phyloP scores from a whole-genome alignment of 2,329 filamentous ascomycete species.

The Clonostachys solani region DNA sequence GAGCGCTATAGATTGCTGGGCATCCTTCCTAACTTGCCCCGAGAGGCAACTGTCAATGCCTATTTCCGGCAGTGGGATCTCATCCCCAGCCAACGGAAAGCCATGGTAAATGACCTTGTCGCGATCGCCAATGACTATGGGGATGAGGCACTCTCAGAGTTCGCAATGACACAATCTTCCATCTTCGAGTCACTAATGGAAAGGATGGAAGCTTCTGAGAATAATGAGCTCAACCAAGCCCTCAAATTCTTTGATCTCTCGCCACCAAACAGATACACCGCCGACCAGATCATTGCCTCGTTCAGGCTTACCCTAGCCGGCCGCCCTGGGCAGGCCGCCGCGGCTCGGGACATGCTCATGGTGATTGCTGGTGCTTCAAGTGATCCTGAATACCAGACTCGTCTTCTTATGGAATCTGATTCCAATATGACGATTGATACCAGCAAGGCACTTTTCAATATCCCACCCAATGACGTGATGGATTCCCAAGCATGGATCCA shows the following conservation, averaged over 20 bases:
- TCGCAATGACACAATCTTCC: conserved; percentile 30
- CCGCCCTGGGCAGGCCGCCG: conserved; percentile 21
- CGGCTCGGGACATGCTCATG: conserved; percentile 24
- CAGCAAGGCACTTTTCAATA: conserved; percentile 20
- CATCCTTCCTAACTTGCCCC: conserved; percentile 26
- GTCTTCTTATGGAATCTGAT: conserved; percentile 25
- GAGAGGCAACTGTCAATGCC: conserved; percentile 29
- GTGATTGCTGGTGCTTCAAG: conserved; percentile 24
- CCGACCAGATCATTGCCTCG: conserved; percentile 24
- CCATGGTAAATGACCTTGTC: conserved; percentile 24
- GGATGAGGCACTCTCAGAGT: conserved; percentile 26
- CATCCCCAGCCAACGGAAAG: conserved; percentile 17
- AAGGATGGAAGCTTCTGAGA: background rate
- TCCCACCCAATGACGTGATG: background rate
- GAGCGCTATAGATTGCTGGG: conserved; percentile 28
- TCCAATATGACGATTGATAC: conserved; percentile 28
- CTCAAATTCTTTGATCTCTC: conserved; percentile 24
- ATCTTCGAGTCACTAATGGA: conserved; percentile 30
- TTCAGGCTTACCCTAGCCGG: conserved; percentile 24
- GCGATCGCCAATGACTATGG: conserved; percentile 25
- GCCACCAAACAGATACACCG: conserved; percentile 26
- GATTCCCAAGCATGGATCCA: too few species aligned
- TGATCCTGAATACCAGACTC: conserved; percentile 25
- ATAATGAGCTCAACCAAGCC: conserved; percentile 20
- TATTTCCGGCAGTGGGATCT: conserved; percentile 34